Conservation (phyloP, 2,329 filamentous ascomycete species). For the Aquanectria penicillioides region DNA sequence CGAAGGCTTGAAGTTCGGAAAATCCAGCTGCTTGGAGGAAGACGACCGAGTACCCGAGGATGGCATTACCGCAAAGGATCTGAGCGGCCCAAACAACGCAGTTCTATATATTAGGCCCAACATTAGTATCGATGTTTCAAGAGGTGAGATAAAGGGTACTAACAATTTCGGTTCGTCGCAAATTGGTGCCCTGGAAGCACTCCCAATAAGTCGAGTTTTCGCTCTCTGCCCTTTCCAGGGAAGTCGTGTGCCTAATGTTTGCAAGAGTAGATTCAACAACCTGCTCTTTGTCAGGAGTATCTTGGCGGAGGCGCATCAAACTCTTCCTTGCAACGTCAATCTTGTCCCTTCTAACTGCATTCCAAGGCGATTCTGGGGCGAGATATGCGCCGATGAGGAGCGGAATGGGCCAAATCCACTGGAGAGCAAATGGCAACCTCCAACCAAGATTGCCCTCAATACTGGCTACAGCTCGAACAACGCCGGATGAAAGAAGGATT, state of each 20-base stretch:
- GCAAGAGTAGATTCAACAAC: constrained; percentile 36
- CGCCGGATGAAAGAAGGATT: constrained; percentile 52
- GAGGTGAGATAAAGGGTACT: not conserved
- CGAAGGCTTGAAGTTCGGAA: constrained; percentile 47
- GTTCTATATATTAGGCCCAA: constrained; percentile 28
- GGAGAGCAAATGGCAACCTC: constrained; percentile 49
- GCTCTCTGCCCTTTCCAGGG: constrained; percentile 49
- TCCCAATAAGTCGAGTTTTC: constrained; percentile 51
- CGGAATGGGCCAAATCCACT: constrained; percentile 47
- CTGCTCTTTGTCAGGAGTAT: constrained; percentile 34
- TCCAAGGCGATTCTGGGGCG: constrained; percentile 44
- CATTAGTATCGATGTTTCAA: not conserved
- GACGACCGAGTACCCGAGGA: constrained; percentile 49
- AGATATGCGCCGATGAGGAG: constrained; percentile 42
- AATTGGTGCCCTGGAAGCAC: constrained; percentile 56
- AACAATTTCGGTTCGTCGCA: constrained; percentile 51
- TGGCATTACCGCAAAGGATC: constrained; percentile 48
- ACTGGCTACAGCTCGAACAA: constrained; percentile 48
- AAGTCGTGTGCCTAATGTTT: constrained; percentile 30
- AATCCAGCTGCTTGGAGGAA: constrained; percentile 53
- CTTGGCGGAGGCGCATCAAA: constrained; percentile 37
- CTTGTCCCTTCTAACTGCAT: constrained; percentile 43
- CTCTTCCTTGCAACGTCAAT: constrained; percentile 38
- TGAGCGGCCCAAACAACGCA: constrained; percentile 52
- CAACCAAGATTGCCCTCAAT: constrained; percentile 48